phyloP scores from a whole-genome alignment of 306 rosid genomes.

The Quercus alba region DNA sequence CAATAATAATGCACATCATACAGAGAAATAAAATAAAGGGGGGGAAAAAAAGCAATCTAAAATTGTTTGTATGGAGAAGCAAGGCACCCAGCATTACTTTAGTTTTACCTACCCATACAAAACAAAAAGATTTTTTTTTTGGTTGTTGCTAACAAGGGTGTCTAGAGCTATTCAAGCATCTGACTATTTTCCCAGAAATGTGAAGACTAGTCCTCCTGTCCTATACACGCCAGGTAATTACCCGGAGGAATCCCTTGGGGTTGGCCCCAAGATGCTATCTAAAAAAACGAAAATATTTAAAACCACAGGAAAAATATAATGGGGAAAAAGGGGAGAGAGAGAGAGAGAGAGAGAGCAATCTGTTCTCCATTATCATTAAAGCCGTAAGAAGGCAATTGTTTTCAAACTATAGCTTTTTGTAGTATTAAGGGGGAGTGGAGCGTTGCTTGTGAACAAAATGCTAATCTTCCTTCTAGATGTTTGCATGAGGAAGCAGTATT shows the following conservation, averaged over 20 bases:
- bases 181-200: too few species aligned
- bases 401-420: background rate
- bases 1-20: background rate
- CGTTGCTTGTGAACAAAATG: background rate
- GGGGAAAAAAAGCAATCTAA: background rate
- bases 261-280: too few species aligned
- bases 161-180: too few species aligned
- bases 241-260: too few species aligned
- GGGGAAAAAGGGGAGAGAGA: background rate
- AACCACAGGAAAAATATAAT: too few species aligned
- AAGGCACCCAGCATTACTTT: background rate
- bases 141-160: too few species aligned
- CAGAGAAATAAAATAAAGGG: background rate
- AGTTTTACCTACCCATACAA: background rate
- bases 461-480: background rate
- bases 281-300: too few species aligned
- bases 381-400: background rate
- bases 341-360: background rate
- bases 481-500: background rate
- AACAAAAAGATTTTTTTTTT: background rate
- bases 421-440: background rate
- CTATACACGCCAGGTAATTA: too few species aligned
- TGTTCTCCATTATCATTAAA: background rate
- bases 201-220: too few species aligned
- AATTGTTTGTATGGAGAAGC: background rate